phyloP scores from a whole-genome alignment of 768 basidiomycete genomes.

The Suillus cothurnatus region DNA sequence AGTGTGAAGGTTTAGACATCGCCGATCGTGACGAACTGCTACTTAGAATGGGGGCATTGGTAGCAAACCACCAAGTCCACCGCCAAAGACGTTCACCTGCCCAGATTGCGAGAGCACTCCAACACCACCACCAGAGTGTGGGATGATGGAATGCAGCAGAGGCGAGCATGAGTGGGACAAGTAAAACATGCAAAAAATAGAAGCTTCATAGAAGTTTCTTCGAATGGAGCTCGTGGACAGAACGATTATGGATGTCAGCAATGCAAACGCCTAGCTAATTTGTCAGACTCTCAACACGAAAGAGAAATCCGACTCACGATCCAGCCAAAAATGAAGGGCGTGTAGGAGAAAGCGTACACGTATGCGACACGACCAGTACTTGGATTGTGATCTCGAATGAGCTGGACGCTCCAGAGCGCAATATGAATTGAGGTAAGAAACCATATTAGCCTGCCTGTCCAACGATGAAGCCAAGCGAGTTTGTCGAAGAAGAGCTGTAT shows the following conservation, averaged over 20 bases:
- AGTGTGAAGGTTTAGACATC: background rate
- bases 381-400: slow-evolving; percentile 50
- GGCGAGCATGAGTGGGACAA: slow-evolving; percentile 63
- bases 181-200: slow-evolving; percentile 63
- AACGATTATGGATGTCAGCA: slow-evolving; percentile 54
- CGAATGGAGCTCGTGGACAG: slow-evolving; percentile 55
- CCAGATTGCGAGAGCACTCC: slow-evolving; percentile 64
- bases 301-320: slow-evolving; percentile 39
- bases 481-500: slow-evolving; percentile 77
- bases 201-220: slow-evolving; percentile 57
- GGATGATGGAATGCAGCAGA: slow-evolving; percentile 70
- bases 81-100: slow-evolving; percentile 61
- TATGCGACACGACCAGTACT: slow-evolving; percentile 46
- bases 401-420: slow-evolving; percentile 68
- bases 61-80: slow-evolving; percentile 53
- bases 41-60: slow-evolving; percentile 54
- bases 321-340: slow-evolving; percentile 66
- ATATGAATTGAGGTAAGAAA: slow-evolving; percentile 61
- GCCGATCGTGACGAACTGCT: slow-evolving; percentile 9
- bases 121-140: slow-evolving; percentile 68
- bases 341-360: slow-evolving; percentile 57
- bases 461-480: slow-evolving; percentile 69
- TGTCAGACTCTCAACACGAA: slow-evolving; percentile 7
- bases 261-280: slow-evolving; percentile 50
- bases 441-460: slow-evolving; percentile 74